Conservation (phyloP, 768 basidiomycete species). For the Infundibulicybe gibba region DNA sequence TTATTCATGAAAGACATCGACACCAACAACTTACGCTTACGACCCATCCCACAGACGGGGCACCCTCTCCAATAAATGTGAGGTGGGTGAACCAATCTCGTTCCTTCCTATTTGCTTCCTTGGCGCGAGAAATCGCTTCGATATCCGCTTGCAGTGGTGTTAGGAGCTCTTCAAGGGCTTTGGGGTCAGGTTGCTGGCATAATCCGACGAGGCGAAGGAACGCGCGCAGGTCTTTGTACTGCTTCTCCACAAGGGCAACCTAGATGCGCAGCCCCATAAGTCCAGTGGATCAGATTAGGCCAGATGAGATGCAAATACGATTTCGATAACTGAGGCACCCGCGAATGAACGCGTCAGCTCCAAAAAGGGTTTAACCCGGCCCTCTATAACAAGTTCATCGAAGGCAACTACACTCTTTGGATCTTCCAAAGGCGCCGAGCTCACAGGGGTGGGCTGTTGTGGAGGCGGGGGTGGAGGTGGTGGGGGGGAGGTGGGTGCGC, state of each 20-base stretch:
- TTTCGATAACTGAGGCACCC: constrained; percentile 65
- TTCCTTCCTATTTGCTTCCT: constrained; percentile 77
- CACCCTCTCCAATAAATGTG: constrained; percentile 78
- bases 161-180: constrained; percentile 53
- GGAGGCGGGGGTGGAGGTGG: constrained; percentile 24
- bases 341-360: constrained; percentile 71
- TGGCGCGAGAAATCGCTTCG: constrained; percentile 72
- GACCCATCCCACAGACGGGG: constrained; percentile 84
- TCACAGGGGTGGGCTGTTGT: constrained; percentile 30
- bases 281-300: neutral
- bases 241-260: constrained; percentile 65
- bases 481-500: constrained; percentile 18
- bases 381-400: constrained; percentile 69
- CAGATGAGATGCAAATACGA: constrained; percentile 42
- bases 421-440: constrained; percentile 29
- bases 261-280: constrained; percentile 20
- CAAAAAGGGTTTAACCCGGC: constrained; percentile 70
- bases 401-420: constrained; percentile 69
- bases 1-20: neutral
- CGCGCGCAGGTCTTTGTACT: constrained; percentile 64
- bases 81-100: constrained; percentile 83
- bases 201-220: constrained; percentile 63
- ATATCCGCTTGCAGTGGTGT: constrained; percentile 69
- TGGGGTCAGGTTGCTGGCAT: constrained; percentile 78
- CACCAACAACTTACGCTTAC: constrained; percentile 44